phyloP scores from a whole-genome alignment of 2,329 filamentous ascomycete genomes.

The Cladobotryum protrusum region DNA sequence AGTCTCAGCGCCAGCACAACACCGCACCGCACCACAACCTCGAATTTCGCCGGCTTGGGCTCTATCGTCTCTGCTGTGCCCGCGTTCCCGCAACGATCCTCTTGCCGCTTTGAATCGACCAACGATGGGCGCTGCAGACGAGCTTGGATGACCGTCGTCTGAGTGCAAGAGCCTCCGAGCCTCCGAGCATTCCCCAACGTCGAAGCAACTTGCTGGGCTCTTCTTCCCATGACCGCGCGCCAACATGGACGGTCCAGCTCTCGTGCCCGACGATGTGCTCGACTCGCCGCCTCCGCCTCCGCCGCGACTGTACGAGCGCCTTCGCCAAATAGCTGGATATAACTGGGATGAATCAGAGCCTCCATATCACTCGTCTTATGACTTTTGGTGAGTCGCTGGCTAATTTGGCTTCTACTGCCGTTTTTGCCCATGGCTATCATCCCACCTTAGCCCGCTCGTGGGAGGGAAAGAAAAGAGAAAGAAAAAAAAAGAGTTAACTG shows the following conservation, averaged over 20 bases:
- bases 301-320: slow-evolving; percentile 62
- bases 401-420: not conserved
- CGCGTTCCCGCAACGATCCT: slow-evolving; percentile 1
- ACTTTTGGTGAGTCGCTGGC: slow-evolving; percentile 62
- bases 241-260: slow-evolving; percentile 47
- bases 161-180: slow-evolving; percentile 13
- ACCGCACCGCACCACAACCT: slow-evolving; percentile 1
- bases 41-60: slow-evolving; percentile 2
- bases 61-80: slow-evolving; percentile 3
- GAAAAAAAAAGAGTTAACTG: too few relatives aligned
- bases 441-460: too few relatives aligned
- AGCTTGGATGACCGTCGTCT: slow-evolving; percentile 17
- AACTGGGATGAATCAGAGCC: slow-evolving; percentile 63
- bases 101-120: slow-evolving; percentile 9
- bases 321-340: slow-evolving; percentile 67
- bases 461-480: too few relatives aligned
- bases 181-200: slow-evolving; percentile 8
- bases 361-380: slow-evolving; percentile 66
- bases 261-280: slow-evolving; percentile 47
- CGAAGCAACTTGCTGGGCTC: slow-evolving; percentile 9
- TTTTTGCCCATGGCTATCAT: not conserved
- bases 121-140: slow-evolving; percentile 28
- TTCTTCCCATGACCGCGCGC: slow-evolving; percentile 15
- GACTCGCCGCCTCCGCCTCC: slow-evolving; percentile 61
- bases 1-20: not conserved